phyloP scores from a whole-genome alignment of 306 rosid species.

The Dalbergia cultrata region DNA sequence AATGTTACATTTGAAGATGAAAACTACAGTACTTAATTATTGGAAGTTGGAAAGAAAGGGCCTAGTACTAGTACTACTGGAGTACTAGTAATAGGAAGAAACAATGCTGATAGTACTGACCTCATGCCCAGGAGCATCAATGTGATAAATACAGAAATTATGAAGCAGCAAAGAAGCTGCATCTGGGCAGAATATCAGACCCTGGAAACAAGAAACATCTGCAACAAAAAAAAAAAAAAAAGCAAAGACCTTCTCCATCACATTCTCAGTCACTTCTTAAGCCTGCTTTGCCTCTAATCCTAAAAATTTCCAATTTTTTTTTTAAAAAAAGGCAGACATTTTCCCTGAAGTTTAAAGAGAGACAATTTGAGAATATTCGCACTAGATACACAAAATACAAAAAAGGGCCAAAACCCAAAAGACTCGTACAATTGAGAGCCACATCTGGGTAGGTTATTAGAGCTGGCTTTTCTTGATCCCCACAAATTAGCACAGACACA shows the following conservation, averaged over 20 bases:
- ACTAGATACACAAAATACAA: background rate
- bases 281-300: background rate
- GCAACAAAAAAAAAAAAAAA: slow-evolving; percentile 26
- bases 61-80: background rate
- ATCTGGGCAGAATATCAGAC: slow-evolving; percentile 78
- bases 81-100: background rate
- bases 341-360: background rate
- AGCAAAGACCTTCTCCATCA: background rate
- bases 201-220: slow-evolving; percentile 88
- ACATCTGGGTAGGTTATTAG: slow-evolving; percentile 85
- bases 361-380: slow-evolving; percentile 15
- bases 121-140: slow-evolving; percentile 96
- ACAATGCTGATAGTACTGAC: slow-evolving; percentile 56
- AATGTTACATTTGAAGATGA: no score
- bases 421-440: slow-evolving; percentile 82
- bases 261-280: background rate
- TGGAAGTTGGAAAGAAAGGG: slow-evolving; percentile 22
- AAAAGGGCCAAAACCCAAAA: background rate
- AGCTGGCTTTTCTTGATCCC: slow-evolving; percentile 92
- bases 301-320: background rate
- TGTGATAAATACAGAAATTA: slow-evolving; percentile 88
- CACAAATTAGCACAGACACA: slow-evolving; percentile 81
- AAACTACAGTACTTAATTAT: no score
- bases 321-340: background rate
- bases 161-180: slow-evolving; percentile 90